phyloP scores from a whole-genome alignment of 2,329 filamentous ascomycete species.

The Ilyonectria mors-panacis region DNA sequence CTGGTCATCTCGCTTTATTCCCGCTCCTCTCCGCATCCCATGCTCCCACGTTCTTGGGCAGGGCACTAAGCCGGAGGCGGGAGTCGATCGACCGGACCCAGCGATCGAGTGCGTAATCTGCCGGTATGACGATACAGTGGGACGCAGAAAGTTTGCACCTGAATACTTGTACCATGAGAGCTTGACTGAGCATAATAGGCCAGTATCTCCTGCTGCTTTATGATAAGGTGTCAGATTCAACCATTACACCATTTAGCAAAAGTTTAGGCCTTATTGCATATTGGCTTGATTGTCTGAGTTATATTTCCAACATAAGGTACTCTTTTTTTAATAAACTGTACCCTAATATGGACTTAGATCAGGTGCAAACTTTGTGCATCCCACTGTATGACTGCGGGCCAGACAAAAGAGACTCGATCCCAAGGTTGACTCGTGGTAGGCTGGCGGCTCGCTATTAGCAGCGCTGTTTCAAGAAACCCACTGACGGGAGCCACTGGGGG shows the following conservation, averaged over 20 bases:
- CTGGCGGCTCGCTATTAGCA: not conserved
- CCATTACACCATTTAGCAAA: too few relatives aligned
- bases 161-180: too few relatives aligned
- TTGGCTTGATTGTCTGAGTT: too few relatives aligned
- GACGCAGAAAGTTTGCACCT: too few relatives aligned
- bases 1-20: conserved; percentile 10
- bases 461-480: not conserved
- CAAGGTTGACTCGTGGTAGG: not conserved
- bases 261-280: too few relatives aligned
- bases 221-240: too few relatives aligned
- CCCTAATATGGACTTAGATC: too few relatives aligned
- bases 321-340: too few relatives aligned
- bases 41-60: conserved; percentile 26
- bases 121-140: conserved; percentile 7
- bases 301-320: too few relatives aligned
- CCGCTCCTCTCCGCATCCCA: conserved; percentile 14
- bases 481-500: not conserved
- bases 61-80: conserved; percentile 30
- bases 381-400: not conserved
- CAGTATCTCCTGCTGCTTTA: too few relatives aligned
- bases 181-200: too few relatives aligned
- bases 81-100: conserved; percentile 29
- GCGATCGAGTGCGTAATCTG: conserved; percentile 18
- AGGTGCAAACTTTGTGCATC: too few relatives aligned
- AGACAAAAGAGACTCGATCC: not conserved